Conservation (phyloP, 768 basidiomycete species). For the Amanita exitialis region DNA sequence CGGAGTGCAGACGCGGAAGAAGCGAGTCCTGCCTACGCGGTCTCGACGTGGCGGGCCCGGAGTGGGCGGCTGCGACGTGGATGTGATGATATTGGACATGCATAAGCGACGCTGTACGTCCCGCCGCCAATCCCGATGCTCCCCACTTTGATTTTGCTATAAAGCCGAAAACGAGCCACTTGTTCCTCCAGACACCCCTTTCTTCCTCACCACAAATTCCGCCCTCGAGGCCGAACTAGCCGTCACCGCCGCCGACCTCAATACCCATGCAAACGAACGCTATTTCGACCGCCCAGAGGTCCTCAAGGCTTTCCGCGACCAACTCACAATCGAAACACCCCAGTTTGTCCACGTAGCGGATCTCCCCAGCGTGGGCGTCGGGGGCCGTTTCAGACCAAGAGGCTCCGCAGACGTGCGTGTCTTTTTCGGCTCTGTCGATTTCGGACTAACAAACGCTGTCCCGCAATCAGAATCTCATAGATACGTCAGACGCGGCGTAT, state of each 20-base stretch:
- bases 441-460: not conserved
- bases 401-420: conserved; percentile 59
- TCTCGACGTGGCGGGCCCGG: conserved; percentile 75
- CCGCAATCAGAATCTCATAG: conserved; percentile 35
- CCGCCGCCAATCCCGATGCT: conserved; percentile 6
- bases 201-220: conserved; percentile 70
- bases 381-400: conserved; percentile 63
- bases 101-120: conserved; percentile 66
- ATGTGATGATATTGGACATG: conserved; percentile 77
- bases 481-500: conserved; percentile 76
- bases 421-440: not conserved
- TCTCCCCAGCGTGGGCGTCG: conserved; percentile 49
- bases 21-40: conserved; percentile 76
- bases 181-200: conserved; percentile 53
- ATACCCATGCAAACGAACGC: conserved; percentile 51
- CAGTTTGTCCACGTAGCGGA: conserved; percentile 43
- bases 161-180: conserved; percentile 65
- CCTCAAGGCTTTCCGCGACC: conserved; percentile 57
- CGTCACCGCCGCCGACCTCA: conserved; percentile 32
- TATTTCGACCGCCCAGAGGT: conserved; percentile 78
- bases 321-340: conserved; percentile 70
- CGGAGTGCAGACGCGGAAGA: conserved; percentile 40
- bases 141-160: not conserved
- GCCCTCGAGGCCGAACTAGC: conserved; percentile 35
- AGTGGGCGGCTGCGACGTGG: conserved; percentile 66